phyloP scores from a whole-genome alignment of 768 basidiomycete species.

The Mycena indigotica region DNA sequence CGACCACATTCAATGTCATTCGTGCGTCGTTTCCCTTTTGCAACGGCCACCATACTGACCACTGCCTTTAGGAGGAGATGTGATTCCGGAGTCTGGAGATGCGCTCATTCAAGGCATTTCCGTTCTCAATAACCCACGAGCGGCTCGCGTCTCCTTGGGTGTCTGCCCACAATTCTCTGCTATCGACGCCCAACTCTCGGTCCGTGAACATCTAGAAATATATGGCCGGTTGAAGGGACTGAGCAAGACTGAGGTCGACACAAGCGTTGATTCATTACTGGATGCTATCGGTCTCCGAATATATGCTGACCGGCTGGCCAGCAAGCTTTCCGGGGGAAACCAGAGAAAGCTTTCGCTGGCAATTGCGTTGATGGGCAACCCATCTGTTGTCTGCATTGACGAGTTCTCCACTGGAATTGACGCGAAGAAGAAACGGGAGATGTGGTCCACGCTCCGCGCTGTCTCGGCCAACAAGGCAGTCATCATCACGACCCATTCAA shows the following conservation, averaged over 20 bases:
- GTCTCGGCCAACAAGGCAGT: constrained; percentile 71
- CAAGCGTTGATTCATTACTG: constrained; percentile 60
- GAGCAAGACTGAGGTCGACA: constrained; percentile 45
- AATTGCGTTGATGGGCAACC: constrained; percentile 78
- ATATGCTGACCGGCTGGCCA: constrained; percentile 73
- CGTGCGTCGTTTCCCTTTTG: constrained; percentile 44
- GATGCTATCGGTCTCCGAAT: constrained; percentile 54
- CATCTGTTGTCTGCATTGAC: constrained; percentile 76
- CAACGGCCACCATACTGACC: neutral
- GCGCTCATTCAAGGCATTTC: constrained; percentile 68
- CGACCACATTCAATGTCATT: constrained; percentile 80
- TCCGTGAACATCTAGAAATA: constrained; percentile 72
- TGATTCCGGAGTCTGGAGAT: constrained; percentile 68
- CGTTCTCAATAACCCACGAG: constrained; percentile 62
- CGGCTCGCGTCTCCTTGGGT: constrained; percentile 69
- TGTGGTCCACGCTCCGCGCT: constrained; percentile 73
- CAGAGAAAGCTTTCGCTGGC: constrained; percentile 76
- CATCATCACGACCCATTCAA: constrained; percentile 76
- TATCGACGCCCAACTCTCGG: constrained; percentile 76
- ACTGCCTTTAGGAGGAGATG: constrained; percentile 58
- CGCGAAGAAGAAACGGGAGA: constrained; percentile 80
- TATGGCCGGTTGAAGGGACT: constrained; percentile 79
- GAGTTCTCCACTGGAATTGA: constrained; percentile 85
- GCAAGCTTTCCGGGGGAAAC: constrained; percentile 77
- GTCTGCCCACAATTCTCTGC: constrained; percentile 87